Conservation (phyloP, 345 rosid species). For the Eucalyptus paniculata region DNA sequence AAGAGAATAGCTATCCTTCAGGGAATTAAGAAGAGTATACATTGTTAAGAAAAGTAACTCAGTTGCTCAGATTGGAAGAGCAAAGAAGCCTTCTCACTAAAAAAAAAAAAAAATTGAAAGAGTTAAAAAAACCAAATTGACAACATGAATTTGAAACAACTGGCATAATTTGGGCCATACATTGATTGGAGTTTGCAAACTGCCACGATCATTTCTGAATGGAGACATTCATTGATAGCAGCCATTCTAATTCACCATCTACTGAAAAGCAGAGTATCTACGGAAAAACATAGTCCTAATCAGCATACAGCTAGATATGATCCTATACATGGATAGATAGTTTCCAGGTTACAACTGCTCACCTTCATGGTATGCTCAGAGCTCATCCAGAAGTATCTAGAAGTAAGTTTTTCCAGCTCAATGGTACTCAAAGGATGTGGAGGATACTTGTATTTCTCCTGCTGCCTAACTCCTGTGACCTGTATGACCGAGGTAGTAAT, state of each 20-base stretch:
- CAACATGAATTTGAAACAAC: neutral
- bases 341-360: neutral
- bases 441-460: conserved; percentile 73
- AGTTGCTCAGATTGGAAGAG: neutral
- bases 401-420: conserved; percentile 94
- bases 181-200: neutral
- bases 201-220: neutral
- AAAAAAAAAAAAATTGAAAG: neutral
- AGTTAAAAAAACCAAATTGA: neutral
- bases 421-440: conserved; percentile 91
- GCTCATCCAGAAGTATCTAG: conserved; percentile 84
- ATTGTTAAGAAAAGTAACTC: neutral
- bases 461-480: conserved; percentile 77
- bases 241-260: neutral
- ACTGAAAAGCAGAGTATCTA: neutral
- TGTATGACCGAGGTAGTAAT: neutral
- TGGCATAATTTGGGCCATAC: neutral
- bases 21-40: neutral
- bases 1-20: neutral
- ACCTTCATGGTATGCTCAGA: conserved; percentile 97
- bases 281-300: neutral
- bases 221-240: neutral
- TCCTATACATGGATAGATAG: neutral
- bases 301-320: neutral
- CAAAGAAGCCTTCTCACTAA: neutral